Base-by-base conservation (phyloP, 2,329 filamentous ascomycete species). In the Diaporthe sp. region DNA sequence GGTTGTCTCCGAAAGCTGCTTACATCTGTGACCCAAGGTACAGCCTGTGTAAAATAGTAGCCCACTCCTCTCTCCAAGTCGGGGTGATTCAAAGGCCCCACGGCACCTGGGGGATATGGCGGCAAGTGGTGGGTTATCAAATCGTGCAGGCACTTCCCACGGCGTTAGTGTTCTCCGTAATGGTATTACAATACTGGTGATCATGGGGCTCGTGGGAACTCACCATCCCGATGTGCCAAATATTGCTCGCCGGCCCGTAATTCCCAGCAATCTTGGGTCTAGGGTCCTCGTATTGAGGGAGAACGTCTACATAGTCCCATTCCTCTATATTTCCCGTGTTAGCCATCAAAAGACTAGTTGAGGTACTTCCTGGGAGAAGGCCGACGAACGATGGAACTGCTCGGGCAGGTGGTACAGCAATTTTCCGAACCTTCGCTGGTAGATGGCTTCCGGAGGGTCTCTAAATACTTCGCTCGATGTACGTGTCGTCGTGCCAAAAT, bases 231-330 rank as follows among this genome's bases (percentile, higher is more conserved):
- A 72, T 72, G n/a, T 45, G 15, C 13, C 28, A 72, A 22, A 72
- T 15, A 66, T 72, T 72, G 47, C 70, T 72, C 17, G 57, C 57
- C 19, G 70, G 35, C 42, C 57, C 70, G 25, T 72, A 72, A 9
- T 72, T 60, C 8, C 70, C 70, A 12, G 70, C 70, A n/a, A 72
- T 47, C 30, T 42, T 50, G 30, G 70, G 70, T 42, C 15, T 60
- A 22, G 70, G 70, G 30, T 64, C 40, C 30, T 72, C 57, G 5
- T 30, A 22, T 8, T 38, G 9, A n/a, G 70, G 70, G 10, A 72
- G 45, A 47, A 72, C 61, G 30, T 72, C 70, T 10, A 72, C 52
- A 38, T 54, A 72, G 4, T 72, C 70, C 70, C 70, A 72, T 12
- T 72, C 70, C 30, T 72, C 57, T 60, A 40, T 5, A 22, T 25